Conservation (phyloP, 2,329 filamentous ascomycete species). For the Emergomyces pasteurianus region DNA sequence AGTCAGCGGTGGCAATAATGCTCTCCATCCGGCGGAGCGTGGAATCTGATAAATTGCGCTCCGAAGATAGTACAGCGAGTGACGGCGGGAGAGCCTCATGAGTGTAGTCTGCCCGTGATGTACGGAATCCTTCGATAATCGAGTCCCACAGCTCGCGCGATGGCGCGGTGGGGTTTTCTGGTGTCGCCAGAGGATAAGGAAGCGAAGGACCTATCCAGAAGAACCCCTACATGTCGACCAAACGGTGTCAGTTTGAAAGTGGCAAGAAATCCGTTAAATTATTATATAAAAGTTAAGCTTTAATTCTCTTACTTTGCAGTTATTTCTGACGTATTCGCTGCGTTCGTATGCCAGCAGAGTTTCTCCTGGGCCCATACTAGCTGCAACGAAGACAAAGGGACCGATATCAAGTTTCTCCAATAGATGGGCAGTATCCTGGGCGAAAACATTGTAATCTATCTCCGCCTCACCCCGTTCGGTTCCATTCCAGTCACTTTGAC, state of each 20-base stretch:
- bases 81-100: slow-evolving; percentile 13
- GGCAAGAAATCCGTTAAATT: no score
- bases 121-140: slow-evolving; percentile 15
- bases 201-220: slow-evolving; percentile 17
- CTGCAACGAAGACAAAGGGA: slow-evolving; percentile 16
- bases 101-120: slow-evolving; percentile 13
- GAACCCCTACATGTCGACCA: slow-evolving; percentile 11
- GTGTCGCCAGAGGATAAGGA: slow-evolving; percentile 13
- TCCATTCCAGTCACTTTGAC: slow-evolving; percentile 20
- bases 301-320: slow-evolving; percentile 11
- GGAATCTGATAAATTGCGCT: slow-evolving; percentile 9
- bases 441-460: slow-evolving; percentile 20
- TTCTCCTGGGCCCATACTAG: slow-evolving; percentile 22
- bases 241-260: background rate
- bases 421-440: slow-evolving; percentile 16
- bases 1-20: slow-evolving; percentile 17
- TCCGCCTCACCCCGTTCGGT: slow-evolving; percentile 5
- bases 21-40: slow-evolving; percentile 13
- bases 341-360: slow-evolving; percentile 16
- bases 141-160: slow-evolving; percentile 16
- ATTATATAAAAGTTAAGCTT: background rate
- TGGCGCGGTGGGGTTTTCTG: slow-evolving; percentile 15
- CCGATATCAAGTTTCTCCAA: slow-evolving; percentile 13
- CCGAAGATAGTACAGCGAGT: slow-evolving; percentile 12
- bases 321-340: slow-evolving; percentile 12